Evolutionary conservation across 2,329 filamentous ascomycete genomes (phyloP), one percentile per base, ranked within the genome.

Genomic region (Pestalotiopsis sp.): DNA sequence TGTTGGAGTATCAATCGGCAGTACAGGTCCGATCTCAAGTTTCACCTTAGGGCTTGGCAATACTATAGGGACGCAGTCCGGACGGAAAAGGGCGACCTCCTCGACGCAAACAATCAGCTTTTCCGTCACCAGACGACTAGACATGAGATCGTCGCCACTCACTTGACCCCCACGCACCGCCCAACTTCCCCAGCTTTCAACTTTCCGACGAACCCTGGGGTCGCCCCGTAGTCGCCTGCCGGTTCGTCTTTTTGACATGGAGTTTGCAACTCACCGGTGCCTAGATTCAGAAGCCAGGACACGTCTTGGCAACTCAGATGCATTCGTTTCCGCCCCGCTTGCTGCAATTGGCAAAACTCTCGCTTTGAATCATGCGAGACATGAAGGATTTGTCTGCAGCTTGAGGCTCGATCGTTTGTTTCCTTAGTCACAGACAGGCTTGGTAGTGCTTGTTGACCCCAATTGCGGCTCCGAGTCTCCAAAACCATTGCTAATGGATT

Each of bases 231-330:
- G 25, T 36, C 31, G 31, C 59, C 59, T 62, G 59, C 59, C 36
- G 59, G 27, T 36, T 62, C 59, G 59, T 62, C 59, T 62, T 62
- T 62, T 62, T 62, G 4, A 62, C 59, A 62, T 62, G 59, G 59
- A 62, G 13, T 6, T 59, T 27, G 31, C 11, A n/a, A 59, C 27
- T 27, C n/a, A 62, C 59, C 27, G 27, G 59, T 27, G 59, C 45
- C 45, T 52, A 20, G 36, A 36, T n/a, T 14, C 59, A 62, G 27
- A 62, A 62, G 59, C 31, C 59, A 36, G 31, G 59, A 62, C 17
- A 13, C 5, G 31, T 20, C 59, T 36, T 36, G 27, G 59, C 59
- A 39, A 5, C 31, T 36, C 59, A 6, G 57, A 59, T 27, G 23
- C 57, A 59, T 13, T 23, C n/a, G 25, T 59, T 12, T 36, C 20